Conservation (phyloP, 306 rosid species). For the Quercus variabilis region DNA sequence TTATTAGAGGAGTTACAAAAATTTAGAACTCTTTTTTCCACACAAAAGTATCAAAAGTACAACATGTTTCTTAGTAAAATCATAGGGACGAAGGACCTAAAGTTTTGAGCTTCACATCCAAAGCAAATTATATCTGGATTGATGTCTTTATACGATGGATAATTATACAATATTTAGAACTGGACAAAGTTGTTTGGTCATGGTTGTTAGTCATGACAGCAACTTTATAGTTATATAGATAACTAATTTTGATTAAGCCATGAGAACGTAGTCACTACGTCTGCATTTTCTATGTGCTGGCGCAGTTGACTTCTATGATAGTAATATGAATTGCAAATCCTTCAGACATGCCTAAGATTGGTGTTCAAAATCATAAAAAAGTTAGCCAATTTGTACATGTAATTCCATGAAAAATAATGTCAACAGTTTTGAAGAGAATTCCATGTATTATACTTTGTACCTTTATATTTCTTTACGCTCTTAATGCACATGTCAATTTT, state of each 20-base stretch:
- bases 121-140: neutral
- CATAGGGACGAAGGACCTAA: slow-evolving; percentile 10
- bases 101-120: slow-evolving; percentile 8
- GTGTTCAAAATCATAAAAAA: no score
- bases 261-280: slow-evolving; percentile 4
- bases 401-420: no score
- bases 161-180: neutral
- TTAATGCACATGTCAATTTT: no score
- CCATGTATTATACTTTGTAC: no score
- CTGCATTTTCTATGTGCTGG: neutral
- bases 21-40: neutral
- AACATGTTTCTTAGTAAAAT: neutral
- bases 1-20: neutral
- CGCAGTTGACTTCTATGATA: neutral
- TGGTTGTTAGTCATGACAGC: slow-evolving; percentile 17
- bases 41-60: neutral
- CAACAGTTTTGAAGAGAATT: no score
- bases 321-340: neutral
- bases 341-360: no score
- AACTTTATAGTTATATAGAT: neutral
- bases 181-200: slow-evolving; percentile 20
- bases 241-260: neutral
- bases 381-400: no score
- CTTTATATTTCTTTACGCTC: no score
- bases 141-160: neutral